phyloP scores from a whole-genome alignment of 2,329 filamentous ascomycete genomes.

The Colletotrichum aenigma region DNA sequence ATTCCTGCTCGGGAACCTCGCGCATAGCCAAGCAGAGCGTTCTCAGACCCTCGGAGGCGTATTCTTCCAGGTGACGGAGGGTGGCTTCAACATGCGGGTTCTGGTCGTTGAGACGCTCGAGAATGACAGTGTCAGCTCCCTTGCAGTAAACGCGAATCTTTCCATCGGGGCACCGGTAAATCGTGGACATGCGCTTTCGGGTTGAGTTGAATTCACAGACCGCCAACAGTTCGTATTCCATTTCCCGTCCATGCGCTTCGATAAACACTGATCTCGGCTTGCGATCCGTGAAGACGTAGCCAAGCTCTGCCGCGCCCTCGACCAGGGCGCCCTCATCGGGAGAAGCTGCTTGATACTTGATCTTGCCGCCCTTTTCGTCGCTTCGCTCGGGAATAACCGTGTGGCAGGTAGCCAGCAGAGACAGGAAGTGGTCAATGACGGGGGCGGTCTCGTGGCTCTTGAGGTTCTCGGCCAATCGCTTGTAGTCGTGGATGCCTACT shows the following conservation, averaged over 20 bases:
- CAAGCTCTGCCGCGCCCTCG: constrained; percentile 83
- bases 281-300: constrained; percentile 88
- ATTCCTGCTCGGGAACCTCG: constrained; percentile 89
- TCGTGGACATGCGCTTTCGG: constrained; percentile 95
- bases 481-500: constrained; percentile 84
- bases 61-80: constrained; percentile 94
- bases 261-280: constrained; percentile 91
- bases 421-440: constrained; percentile 79
- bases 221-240: constrained; percentile 88
- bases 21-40: constrained; percentile 95
- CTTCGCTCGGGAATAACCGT: constrained; percentile 94
- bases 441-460: constrained; percentile 56
- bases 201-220: constrained; percentile 99
- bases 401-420: constrained; percentile 88
- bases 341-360: constrained; percentile 98
- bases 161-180: constrained; percentile 95
- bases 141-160: constrained; percentile 95
- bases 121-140: constrained; percentile 95
- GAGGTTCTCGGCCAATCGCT: constrained; percentile 73
- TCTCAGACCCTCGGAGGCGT: constrained; percentile 92
- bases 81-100: constrained; percentile 91
- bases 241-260: constrained; percentile 71
- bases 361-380: constrained; percentile 76
- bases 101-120: constrained; percentile 84
- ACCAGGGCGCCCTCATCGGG: constrained; percentile 97